Conservation (phyloP, 768 basidiomycete genomes). For the Leucosporidium creatinivorum region DNA sequence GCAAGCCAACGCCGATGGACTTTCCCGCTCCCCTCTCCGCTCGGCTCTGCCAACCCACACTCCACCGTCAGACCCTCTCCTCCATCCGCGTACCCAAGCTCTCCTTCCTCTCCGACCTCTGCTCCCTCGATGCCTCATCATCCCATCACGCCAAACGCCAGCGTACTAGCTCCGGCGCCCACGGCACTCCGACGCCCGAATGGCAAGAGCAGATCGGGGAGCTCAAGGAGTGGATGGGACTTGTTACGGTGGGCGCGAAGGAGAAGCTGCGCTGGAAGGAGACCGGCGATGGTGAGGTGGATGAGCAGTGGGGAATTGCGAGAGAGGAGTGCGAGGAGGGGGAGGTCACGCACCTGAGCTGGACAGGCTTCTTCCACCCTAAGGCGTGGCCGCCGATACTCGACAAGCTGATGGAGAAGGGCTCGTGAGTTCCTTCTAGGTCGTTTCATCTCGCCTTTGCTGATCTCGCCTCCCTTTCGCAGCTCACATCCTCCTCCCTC, state of each 20-base stretch:
- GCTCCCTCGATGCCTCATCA: rapidly evolving
- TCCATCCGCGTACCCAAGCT: neutral
- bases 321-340: conserved; percentile 5
- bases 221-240: conserved; percentile 25
- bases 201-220: conserved; percentile 6
- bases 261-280: neutral
- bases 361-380: conserved; percentile 22
- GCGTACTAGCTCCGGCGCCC: conserved; percentile 12
- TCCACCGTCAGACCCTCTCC: neutral
- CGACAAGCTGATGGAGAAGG: neutral
- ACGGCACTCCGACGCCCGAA: neutral
- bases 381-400: neutral
- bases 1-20: neutral
- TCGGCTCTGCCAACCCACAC: neutral
- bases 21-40: neutral
- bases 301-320: conserved; percentile 6
- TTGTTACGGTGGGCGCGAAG: neutral
- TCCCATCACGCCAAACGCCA: neutral
- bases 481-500: neutral
- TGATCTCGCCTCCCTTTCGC: neutral
- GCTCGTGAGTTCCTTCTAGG: neutral
- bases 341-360: neutral
- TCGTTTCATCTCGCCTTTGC: neutral
- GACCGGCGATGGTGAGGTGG: neutral
- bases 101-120: neutral